A percentile compares a stretch with the other conserved stretches of the same genome.
Evolutionary conservation across 352 stramenopile genomes (phyloP).

Genomic region (Pythium periplocum): DNA sequence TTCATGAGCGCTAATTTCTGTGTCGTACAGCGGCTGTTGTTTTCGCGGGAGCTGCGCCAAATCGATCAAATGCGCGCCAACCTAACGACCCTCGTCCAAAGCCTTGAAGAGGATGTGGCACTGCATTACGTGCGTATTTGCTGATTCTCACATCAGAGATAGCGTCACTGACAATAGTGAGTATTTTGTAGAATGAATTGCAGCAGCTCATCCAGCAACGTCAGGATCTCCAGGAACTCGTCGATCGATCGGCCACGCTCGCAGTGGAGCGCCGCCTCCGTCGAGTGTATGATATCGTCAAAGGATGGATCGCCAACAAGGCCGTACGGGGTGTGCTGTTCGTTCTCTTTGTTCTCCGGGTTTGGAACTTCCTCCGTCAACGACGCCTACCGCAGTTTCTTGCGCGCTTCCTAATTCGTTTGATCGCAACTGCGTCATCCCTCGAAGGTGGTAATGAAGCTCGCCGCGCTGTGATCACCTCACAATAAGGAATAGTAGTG

Average conservation of each 20-base stretch:
- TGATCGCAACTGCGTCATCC: constrained; percentile 38
- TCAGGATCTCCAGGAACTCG: constrained; percentile 26
- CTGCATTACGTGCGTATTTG: constrained; percentile 37
- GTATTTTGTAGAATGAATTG: constrained; percentile 33
- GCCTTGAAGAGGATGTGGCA: constrained; percentile 51
- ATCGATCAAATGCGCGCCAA: constrained; percentile 47
- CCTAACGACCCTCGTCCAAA: constrained; percentile 51
- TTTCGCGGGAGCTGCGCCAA: constrained; percentile 43
- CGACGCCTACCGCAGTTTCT: constrained; percentile 51
- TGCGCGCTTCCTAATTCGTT: constrained; percentile 55
- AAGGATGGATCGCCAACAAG: constrained; percentile 39
- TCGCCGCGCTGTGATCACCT: no score
- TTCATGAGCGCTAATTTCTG: background rate
- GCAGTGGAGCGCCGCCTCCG: constrained; percentile 30
- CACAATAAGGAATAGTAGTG: no score
- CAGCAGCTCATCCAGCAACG: constrained; percentile 34
- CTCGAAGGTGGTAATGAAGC: no score
- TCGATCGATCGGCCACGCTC: constrained; percentile 44
- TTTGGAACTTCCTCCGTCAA: constrained; percentile 47
- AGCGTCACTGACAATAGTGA: no score
- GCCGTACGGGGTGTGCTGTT: constrained; percentile 47
- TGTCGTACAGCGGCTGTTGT: constrained; percentile 29
- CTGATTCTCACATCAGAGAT: no score
- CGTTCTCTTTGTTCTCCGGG: constrained; percentile 33
- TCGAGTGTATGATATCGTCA: constrained; percentile 31